These are phyloP conservation scores for barley (Hordeum vulgare) DNA, from an alignment of 176 grass and related monocot species.

Conservation along the genomic window MorexV3_pseudomolecules_assembly NC_058522.1:266821709-266822208, in stretches of 20 bases:
- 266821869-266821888: neutral
- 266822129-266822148: no score
- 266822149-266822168: neutral
- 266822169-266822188: neutral
- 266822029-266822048: neutral
- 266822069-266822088: neutral
- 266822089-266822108: neutral
- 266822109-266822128: neutral
- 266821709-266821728: no score
- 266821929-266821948: neutral
- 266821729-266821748: no score
- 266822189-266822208: neutral
- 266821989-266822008: neutral
- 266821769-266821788: no score
- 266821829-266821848: no score
- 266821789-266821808: no score
- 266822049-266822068: neutral
- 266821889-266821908: neutral
- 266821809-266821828: no score
- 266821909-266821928: neutral
- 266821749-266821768: no score
- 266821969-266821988: neutral
- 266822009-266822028: neutral
- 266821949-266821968: neutral
- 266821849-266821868: no score